phyloP scores from a whole-genome alignment of 1,139 yeast genomes.

The Protomyces inouyei region DNA sequence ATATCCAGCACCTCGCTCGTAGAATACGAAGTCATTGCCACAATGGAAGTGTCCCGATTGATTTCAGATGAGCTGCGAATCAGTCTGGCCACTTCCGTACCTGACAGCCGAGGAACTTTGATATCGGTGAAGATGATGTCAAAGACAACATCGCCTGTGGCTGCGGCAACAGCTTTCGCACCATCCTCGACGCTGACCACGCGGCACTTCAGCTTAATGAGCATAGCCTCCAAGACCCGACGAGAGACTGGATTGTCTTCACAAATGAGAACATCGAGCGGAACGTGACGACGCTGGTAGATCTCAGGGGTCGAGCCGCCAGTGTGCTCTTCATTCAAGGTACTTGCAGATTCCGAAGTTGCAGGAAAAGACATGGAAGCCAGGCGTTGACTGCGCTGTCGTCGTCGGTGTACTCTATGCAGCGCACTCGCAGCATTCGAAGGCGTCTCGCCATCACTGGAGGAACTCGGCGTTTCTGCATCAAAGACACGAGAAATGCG shows the following conservation, averaged over 20 bases:
- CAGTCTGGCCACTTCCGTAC: constrained; percentile 71
- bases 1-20: constrained; percentile 13
- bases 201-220: constrained; percentile 71
- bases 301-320: neutral
- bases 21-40: constrained; percentile 64
- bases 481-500: constrained; percentile 42
- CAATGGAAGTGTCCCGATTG: constrained; percentile 70
- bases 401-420: constrained; percentile 53
- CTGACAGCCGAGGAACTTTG: constrained; percentile 57
- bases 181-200: constrained; percentile 77
- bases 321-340: neutral
- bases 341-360: neutral
- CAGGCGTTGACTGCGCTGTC: constrained; percentile 49
- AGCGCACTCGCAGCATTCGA: constrained; percentile 46
- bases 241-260: constrained; percentile 83
- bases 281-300: constrained; percentile 31
- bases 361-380: constrained; percentile 31
- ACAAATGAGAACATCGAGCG: constrained; percentile 68
- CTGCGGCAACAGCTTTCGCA: constrained; percentile 74
- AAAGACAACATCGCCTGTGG: constrained; percentile 77
- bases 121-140: constrained; percentile 78
- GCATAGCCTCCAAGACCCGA: constrained; percentile 58
- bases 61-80: constrained; percentile 70
- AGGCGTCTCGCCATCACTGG: constrained; percentile 64
- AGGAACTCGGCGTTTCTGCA: constrained; percentile 51